Conservation (phyloP, 1,284 basidiomycete species). For the Meira nashicola region DNA sequence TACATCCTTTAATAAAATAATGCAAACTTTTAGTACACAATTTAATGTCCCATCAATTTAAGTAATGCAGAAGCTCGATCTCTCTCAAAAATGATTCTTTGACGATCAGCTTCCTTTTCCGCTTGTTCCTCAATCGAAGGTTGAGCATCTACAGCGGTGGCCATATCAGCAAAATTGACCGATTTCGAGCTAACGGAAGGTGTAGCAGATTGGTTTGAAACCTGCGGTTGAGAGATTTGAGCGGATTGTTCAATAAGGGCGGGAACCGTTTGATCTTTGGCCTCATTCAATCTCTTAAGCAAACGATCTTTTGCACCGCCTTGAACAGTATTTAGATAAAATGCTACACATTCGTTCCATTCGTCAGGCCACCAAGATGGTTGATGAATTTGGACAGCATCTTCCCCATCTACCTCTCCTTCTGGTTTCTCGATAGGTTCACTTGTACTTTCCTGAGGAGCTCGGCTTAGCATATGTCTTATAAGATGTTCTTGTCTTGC, state of each 20-base stretch:
- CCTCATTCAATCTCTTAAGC: not conserved
- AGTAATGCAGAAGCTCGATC: not conserved
- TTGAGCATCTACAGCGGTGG: not conserved
- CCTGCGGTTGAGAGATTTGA: no score
- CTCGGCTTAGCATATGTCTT: conserved; percentile 18
- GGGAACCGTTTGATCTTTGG: not conserved
- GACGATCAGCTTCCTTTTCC: no score
- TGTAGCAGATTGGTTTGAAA: no score
- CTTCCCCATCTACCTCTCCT: not conserved
- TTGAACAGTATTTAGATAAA: conserved; percentile 4
- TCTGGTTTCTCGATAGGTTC: not conserved
- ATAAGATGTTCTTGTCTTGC: conserved; percentile 23
- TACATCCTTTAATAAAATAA: no score
- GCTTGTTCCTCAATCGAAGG: no score
- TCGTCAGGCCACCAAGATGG: not conserved
- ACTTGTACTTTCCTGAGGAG: not conserved
- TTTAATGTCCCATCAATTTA: no score
- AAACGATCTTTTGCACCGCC: conserved; percentile 4
- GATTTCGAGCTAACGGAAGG: not conserved
- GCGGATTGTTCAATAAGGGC: not conserved
- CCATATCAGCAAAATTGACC: conserved; percentile 3
- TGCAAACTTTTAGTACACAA: no score
- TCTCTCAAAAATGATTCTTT: not conserved
- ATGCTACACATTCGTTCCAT: conserved; percentile 1
- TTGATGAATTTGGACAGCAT: not conserved